Conservation (phyloP, 805 yeast species). For the Pachysolen tannophilus region DNA sequence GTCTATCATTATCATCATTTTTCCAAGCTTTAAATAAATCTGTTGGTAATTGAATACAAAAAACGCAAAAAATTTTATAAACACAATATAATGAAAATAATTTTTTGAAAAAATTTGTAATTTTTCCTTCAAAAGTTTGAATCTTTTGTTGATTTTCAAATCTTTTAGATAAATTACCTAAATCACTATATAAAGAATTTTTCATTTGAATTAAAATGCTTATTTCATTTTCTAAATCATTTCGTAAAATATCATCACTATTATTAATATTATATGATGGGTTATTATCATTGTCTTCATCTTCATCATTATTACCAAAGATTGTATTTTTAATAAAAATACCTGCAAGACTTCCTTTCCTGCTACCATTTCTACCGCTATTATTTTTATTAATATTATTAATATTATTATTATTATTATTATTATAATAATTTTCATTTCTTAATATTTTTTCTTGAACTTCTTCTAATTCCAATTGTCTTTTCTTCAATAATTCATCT, state of each 20-base stretch:
- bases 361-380: background rate
- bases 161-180: slow-evolving; percentile 16
- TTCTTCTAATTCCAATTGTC: slow-evolving; percentile 16
- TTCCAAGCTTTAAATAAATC: too few relatives aligned
- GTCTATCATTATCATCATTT: too few relatives aligned
- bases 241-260: too few relatives aligned
- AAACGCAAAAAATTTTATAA: slow-evolving; percentile 36
- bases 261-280: slow-evolving; percentile 18
- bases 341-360: too few relatives aligned
- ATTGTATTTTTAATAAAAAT: too few relatives aligned
- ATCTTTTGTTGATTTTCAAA: slow-evolving; percentile 11
- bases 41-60: slow-evolving; percentile 31
- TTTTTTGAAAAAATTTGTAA: slow-evolving; percentile 9
- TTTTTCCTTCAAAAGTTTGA: slow-evolving; percentile 4
- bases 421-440: too few relatives aligned
- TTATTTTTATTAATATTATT: slow-evolving; percentile 1
- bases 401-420: background rate
- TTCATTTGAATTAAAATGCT: slow-evolving; percentile 26
- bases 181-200: slow-evolving; percentile 24
- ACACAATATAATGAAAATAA: slow-evolving; percentile 39
- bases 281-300: too few relatives aligned
- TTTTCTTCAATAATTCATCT: slow-evolving; percentile 22
- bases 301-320: too few relatives aligned
- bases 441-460: background rate
- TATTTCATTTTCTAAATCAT: slow-evolving; percentile 32